Conservation (phyloP, 2,329 filamentous ascomycete genomes). For the Botrytis fabae region DNA sequence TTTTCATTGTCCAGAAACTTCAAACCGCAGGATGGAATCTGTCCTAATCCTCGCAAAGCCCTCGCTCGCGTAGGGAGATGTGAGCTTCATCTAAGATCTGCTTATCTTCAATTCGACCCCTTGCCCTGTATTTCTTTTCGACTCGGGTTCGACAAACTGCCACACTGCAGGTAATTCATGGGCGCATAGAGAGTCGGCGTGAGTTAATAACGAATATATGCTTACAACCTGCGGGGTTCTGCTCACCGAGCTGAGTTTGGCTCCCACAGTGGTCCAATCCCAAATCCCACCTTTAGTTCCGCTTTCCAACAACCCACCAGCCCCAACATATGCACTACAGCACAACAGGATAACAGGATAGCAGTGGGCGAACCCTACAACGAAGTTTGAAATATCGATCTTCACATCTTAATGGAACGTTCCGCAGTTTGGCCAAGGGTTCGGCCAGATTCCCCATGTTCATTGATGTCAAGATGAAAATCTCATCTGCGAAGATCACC, state of each 20-base stretch:
- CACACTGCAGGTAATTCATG: neutral
- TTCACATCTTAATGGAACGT: neutral
- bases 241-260: constrained; percentile 10
- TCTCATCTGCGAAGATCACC: neutral
- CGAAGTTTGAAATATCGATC: constrained; percentile 9
- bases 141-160: constrained; percentile 7
- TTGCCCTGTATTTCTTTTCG: neutral
- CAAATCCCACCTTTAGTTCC: constrained; percentile 11
- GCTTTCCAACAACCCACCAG: neutral
- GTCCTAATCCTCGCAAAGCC: neutral
- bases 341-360: neutral
- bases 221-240: constrained; percentile 4
- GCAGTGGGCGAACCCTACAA: neutral
- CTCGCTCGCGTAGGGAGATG: neutral
- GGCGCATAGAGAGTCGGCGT: neutral
- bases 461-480: neutral
- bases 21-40: neutral
- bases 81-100: constrained; percentile 9
- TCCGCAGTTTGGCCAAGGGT: neutral
- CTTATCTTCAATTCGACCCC: constrained; percentile 7
- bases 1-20: neutral
- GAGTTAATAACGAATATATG: neutral
- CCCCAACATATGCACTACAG: neutral
- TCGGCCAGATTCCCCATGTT: neutral
- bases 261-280: constrained; percentile 9